phyloP scores from a whole-genome alignment of 352 stramenopile species.

The Phytophthora niederhauseri region DNA sequence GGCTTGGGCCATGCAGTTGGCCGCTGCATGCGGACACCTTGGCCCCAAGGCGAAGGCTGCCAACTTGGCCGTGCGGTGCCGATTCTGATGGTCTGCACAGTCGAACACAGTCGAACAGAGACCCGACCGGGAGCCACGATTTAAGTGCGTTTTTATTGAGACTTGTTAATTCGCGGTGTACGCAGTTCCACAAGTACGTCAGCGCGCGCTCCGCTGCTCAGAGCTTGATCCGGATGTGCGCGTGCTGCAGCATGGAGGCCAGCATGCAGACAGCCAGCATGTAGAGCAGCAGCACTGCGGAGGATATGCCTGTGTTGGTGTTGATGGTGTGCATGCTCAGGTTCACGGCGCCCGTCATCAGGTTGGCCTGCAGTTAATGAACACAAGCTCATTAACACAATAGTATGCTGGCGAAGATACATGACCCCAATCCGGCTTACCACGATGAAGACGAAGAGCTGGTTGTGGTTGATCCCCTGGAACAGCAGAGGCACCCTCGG shows the following conservation, averaged over 20 bases:
- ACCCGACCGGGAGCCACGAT: slow-evolving; percentile 7
- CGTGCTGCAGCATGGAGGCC: slow-evolving; percentile 57
- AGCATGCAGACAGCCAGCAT: slow-evolving; percentile 68
- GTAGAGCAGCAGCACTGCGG: slow-evolving; percentile 59
- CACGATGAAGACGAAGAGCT: slow-evolving; percentile 86
- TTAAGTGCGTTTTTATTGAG: slow-evolving; percentile 26
- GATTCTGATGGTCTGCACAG: slow-evolving; percentile 24
- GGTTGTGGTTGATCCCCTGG: slow-evolving; percentile 78
- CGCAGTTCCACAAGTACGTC: slow-evolving; percentile 10
- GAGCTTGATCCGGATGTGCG: slow-evolving; percentile 75
- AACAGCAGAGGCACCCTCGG: slow-evolving; percentile 71
- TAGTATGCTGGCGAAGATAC: background rate
- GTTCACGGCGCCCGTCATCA: slow-evolving; percentile 79
- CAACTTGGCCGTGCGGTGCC: slow-evolving; percentile 12
- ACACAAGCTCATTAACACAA: background rate
- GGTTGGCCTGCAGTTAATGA: slow-evolving; percentile 58
- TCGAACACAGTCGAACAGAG: slow-evolving; percentile 18
- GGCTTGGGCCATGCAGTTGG: background rate
- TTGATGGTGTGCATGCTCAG: slow-evolving; percentile 87
- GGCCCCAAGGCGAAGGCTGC: background rate
- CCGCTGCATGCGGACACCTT: background rate
- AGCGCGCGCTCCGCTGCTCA: slow-evolving; percentile 22
- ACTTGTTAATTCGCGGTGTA: slow-evolving; percentile 22
- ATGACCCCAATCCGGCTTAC: slow-evolving; percentile 33
- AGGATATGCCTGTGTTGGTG: slow-evolving; percentile 41